Conservation (phyloP, 495 filamentous ascomycete species). For the Aspergillus baeticus region DNA sequence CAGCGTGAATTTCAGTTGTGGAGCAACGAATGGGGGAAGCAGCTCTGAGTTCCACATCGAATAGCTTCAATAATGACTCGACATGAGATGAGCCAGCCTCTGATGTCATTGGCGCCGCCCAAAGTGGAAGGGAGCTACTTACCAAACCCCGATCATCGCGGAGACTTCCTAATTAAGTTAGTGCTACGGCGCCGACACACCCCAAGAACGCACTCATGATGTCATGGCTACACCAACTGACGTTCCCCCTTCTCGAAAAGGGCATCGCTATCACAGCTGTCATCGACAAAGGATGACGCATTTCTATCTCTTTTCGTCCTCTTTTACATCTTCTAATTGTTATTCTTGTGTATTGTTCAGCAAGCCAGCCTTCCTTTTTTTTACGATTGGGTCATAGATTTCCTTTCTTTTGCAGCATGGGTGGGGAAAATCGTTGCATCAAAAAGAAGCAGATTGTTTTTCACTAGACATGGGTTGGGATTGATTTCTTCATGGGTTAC, state of each 20-base stretch:
- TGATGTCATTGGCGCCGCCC: conserved; percentile 25
- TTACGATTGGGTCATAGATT: conserved; percentile 5
- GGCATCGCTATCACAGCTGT: conserved; percentile 3
- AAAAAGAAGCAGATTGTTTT: conserved; percentile 21
- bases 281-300: conserved; percentile 17
- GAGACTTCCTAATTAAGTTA: conserved; percentile 15
- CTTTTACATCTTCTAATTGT: conserved; percentile 1
- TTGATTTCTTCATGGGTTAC: conserved; percentile 12
- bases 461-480: conserved; percentile 9
- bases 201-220: conserved; percentile 20
- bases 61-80: conserved; percentile 15
- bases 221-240: conserved; percentile 16
- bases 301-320: conserved; percentile 10
- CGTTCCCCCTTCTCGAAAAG: background rate
- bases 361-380: conserved; percentile 16
- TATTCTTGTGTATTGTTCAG: conserved; percentile 12
- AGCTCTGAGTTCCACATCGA: background rate
- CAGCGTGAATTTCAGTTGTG: background rate
- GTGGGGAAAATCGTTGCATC: conserved; percentile 18
- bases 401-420: background rate
- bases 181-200: conserved; percentile 9
- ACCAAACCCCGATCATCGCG: conserved; percentile 17
- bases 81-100: conserved; percentile 22
- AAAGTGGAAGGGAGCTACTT: conserved; percentile 20
- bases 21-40: conserved; percentile 10